phyloP scores from a whole-genome alignment of 352 stramenopile species.

The Globisporangium mamillatum region DNA sequence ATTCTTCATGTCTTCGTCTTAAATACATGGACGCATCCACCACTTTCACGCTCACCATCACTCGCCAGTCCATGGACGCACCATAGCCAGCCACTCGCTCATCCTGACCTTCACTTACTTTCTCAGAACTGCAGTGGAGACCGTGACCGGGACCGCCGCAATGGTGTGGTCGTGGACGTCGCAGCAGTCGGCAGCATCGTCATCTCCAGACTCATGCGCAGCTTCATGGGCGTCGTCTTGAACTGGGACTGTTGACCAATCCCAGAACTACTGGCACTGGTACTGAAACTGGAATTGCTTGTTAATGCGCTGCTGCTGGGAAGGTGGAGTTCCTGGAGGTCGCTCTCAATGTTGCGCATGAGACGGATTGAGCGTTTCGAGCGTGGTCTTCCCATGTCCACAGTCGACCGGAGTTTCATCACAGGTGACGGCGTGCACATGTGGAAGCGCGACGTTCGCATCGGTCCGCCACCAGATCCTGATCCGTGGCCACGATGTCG shows the following conservation, averaged over 20 bases:
- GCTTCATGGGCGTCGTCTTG: conserved; percentile 9
- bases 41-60: not conserved
- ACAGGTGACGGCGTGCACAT: conserved; percentile 80
- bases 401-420: conserved; percentile 73
- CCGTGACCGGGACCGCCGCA: conserved; percentile 6
- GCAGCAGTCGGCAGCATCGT: not conserved
- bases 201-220: conserved; percentile 4
- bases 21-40: conserved; percentile 17
- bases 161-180: not conserved
- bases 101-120: not conserved
- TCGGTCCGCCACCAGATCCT: conserved; percentile 14
- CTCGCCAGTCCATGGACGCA: not conserved
- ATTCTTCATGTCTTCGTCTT: not conserved
- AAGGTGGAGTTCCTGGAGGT: conserved; percentile 33
- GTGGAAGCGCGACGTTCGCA: conserved; percentile 43
- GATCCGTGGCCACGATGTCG: conserved; percentile 17
- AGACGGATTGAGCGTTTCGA: conserved; percentile 58
- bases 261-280: not conserved
- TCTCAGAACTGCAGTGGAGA: conserved; percentile 10
- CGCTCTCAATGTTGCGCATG: conserved; percentile 54
- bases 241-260: not conserved
- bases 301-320: not conserved
- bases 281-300: not conserved
- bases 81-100: not conserved
- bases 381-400: conserved; percentile 69